phyloP scores from a whole-genome alignment of 768 basidiomycete genomes.

The Strobilomyces dryophilus region DNA sequence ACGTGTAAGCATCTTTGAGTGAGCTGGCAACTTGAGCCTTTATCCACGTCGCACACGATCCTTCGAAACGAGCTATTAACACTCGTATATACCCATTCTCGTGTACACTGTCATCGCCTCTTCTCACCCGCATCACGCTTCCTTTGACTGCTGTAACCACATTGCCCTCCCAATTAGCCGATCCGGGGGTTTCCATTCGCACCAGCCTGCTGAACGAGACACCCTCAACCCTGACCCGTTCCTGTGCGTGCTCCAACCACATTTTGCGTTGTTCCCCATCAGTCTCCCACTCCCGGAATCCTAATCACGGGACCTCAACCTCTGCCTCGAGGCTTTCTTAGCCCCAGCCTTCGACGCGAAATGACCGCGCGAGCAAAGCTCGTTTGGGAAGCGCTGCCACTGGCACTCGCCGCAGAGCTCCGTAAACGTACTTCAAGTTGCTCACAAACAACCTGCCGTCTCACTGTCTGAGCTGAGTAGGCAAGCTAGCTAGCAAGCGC shows the following conservation, averaged over 20 bases:
- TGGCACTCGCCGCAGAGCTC: not conserved
- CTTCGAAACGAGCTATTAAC: not conserved
- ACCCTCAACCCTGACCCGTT: conserved; percentile 16
- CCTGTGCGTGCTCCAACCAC: conserved; percentile 17
- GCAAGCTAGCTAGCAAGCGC: not conserved
- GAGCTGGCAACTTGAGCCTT: not conserved
- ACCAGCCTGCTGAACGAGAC: not conserved
- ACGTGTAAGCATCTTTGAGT: not conserved
- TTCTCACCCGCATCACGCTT: conserved; percentile 6
- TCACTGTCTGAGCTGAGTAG: not conserved
- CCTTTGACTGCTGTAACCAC: conserved; percentile 4
- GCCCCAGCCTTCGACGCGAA: conserved; percentile 20
- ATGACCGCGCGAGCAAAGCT: conserved; percentile 20
- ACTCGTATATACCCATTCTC: not conserved
- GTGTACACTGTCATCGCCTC: not conserved
- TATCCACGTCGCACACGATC: not conserved
- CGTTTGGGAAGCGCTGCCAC: not conserved
- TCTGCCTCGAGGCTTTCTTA: conserved; percentile 27
- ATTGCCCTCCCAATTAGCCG: conserved; percentile 16
- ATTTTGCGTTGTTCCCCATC: conserved; percentile 13
- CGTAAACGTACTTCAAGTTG: not conserved
- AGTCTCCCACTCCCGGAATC: conserved; percentile 5
- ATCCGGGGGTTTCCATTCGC: conserved; percentile 14
- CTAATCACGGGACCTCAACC: conserved; percentile 23
- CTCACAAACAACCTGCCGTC: not conserved